phyloP scores from a whole-genome alignment of 306 rosid species.

The Casuarina cunninghamiana region DNA sequence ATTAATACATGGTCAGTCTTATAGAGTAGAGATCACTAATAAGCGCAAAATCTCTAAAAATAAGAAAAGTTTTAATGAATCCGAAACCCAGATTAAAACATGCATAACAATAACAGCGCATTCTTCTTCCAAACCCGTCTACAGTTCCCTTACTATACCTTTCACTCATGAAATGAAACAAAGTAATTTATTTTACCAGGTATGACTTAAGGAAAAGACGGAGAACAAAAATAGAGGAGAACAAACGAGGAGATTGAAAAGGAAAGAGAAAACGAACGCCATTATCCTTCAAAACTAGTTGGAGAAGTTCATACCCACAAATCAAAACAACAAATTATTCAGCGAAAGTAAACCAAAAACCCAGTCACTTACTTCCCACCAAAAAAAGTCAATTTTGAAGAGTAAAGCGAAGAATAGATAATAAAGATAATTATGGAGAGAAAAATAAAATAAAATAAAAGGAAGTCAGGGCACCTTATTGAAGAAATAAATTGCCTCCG shows the following conservation, averaged over 20 bases:
- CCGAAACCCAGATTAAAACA: slow-evolving; percentile 39
- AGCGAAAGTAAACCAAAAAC: slow-evolving; percentile 10
- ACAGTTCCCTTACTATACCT: slow-evolving; percentile 19
- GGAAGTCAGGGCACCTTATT: slow-evolving; percentile 57
- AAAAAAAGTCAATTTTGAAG: slow-evolving; percentile 12
- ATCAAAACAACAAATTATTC: neutral
- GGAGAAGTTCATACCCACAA: slow-evolving; percentile 15
- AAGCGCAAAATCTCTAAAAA: slow-evolving; percentile 15
- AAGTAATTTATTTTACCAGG: neutral
- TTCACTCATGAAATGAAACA: slow-evolving; percentile 11
- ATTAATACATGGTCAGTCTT: neutral
- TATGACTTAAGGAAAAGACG: neutral
- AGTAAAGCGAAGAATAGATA: neutral
- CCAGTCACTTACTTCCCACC: slow-evolving; percentile 18
- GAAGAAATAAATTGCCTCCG: slow-evolving; percentile 57
- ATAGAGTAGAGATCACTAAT: neutral
- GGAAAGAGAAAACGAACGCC: neutral
- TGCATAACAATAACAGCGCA: slow-evolving; percentile 25
- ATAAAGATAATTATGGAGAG: neutral
- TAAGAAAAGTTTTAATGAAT: neutral
- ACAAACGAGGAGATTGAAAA: neutral
- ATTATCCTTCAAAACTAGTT: neutral
- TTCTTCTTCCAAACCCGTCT: slow-evolving; percentile 18
- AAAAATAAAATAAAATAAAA: slow-evolving; percentile 5
- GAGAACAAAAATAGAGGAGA: neutral